Evolutionary conservation across 2,329 filamentous ascomycete genomes (phyloP).

Genomic region (Malbranchea cinnamomea): DNA sequence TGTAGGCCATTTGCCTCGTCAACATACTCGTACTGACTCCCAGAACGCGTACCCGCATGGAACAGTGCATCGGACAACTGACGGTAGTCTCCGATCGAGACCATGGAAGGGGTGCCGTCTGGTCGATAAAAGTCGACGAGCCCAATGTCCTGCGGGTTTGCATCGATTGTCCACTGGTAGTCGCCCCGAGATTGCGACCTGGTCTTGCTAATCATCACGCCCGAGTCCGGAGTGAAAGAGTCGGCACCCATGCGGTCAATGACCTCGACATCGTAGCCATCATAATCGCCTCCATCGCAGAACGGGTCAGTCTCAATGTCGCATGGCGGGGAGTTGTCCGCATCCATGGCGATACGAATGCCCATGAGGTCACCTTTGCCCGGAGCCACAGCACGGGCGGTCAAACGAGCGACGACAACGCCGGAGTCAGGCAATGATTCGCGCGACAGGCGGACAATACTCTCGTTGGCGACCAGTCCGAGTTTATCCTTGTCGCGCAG

Average conservation of each 20-base stretch:
- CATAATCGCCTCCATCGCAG: slow-evolving; percentile 9
- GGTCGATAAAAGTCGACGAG: slow-evolving; percentile 9
- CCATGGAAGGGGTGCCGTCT: slow-evolving; percentile 8
- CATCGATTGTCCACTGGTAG: slow-evolving; percentile 12
- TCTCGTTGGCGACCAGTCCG: slow-evolving; percentile 5
- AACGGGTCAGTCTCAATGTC: slow-evolving; percentile 7
- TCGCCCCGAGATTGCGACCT: slow-evolving; percentile 1
- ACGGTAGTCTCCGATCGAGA: slow-evolving; percentile 11
- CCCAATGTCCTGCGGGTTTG: slow-evolving; percentile 10
- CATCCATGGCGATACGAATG: slow-evolving; percentile 9
- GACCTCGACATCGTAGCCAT: slow-evolving; percentile 10
- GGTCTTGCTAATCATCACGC: slow-evolving; percentile 11
- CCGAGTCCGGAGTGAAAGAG: slow-evolving; percentile 10
- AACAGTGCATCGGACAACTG: slow-evolving; percentile 10
- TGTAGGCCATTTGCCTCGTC: slow-evolving; percentile 10
- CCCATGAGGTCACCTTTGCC: slow-evolving; percentile 7
- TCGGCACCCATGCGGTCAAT: slow-evolving; percentile 11
- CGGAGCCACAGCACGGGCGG: slow-evolving; percentile 7
- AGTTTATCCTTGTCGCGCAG: slow-evolving; percentile 9
- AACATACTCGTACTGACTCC: slow-evolving; percentile 10
- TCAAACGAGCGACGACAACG: slow-evolving; percentile 8
- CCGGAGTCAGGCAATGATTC: slow-evolving; percentile 8
- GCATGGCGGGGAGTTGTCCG: slow-evolving; percentile 7
- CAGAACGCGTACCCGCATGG: slow-evolving; percentile 11
- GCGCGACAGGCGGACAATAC: slow-evolving; percentile 7